Conservation (phyloP, 345 rosid genomes). For the Lagerstroemia speciosa region DNA sequence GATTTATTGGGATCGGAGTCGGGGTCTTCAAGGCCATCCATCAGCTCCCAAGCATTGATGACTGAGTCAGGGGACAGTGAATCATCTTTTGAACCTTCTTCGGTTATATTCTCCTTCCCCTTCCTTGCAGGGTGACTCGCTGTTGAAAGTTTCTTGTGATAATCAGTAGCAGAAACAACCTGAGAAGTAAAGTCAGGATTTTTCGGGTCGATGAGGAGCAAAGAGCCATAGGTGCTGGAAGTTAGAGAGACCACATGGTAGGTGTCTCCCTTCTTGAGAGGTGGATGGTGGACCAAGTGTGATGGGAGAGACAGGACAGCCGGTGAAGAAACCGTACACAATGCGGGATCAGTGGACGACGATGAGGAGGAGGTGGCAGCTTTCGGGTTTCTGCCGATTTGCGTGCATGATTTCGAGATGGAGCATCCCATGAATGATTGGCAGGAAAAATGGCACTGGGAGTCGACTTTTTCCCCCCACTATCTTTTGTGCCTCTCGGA, state of each 20-base stretch:
- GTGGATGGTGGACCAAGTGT: constrained; percentile 84
- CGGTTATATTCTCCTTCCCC: constrained; percentile 10
- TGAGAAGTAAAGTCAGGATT: constrained; percentile 9
- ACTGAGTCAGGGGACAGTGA: constrained; percentile 65
- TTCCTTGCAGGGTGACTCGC: constrained; percentile 14
- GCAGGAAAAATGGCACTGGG: not conserved
- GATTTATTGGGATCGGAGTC: constrained; percentile 22
- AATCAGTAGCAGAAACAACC: constrained; percentile 12
- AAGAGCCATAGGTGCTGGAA: constrained; percentile 81
- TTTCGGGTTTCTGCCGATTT: constrained; percentile 11
- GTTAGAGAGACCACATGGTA: constrained; percentile 84
- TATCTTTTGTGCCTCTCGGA: not conserved
- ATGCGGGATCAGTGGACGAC: constrained; percentile 11
- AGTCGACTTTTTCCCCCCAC: not conserved
- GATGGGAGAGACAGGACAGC: constrained; percentile 51
- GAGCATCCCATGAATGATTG: constrained; percentile 62
- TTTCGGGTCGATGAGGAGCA: constrained; percentile 36
- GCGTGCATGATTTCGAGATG: constrained; percentile 38
- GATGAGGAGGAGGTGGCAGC: constrained; percentile 20
- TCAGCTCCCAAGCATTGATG: constrained; percentile 93
- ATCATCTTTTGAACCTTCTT: constrained; percentile 14
- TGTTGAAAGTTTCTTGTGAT: constrained; percentile 6
- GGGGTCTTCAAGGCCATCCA: constrained; percentile 77
- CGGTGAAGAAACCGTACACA: constrained; percentile 21
- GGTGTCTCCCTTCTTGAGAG: constrained; percentile 72